Conservation (phyloP, 176 grass and related monocot species). For the Oryza glumipatula region DNA sequence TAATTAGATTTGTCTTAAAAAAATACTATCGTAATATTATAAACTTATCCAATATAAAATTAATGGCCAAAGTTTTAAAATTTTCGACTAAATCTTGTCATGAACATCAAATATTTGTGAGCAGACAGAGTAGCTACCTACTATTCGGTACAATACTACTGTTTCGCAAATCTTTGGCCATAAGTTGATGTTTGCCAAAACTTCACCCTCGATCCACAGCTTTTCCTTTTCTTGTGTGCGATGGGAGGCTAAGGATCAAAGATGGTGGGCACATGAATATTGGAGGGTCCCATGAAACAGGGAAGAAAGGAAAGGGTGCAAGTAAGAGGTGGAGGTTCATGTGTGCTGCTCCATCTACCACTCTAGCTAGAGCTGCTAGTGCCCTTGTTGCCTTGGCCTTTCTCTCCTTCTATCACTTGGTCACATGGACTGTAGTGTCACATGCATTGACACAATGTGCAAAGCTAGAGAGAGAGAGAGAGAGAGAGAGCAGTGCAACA, state of each 20-base stretch:
- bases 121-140: no score
- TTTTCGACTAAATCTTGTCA: no score
- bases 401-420: neutral
- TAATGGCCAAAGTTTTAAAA: no score
- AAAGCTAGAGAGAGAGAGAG: neutral
- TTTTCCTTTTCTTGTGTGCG: neutral
- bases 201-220: neutral
- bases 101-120: no score
- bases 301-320: neutral
- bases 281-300: neutral
- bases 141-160: neutral
- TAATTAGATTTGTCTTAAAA: no score
- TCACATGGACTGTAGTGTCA: slow-evolving; percentile 6
- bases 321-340: slow-evolving; percentile 1
- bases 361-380: neutral
- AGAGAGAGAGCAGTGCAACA: neutral
- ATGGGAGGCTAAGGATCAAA: neutral
- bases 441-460: neutral
- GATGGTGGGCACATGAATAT: neutral
- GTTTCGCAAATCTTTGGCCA: neutral
- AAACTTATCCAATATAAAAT: no score
- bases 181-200: neutral
- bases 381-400: neutral
- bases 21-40: no score
- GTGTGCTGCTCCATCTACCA: neutral